Conservation (phyloP, 2,329 filamentous ascomycete genomes). For the Fusarium tricinctum region DNA sequence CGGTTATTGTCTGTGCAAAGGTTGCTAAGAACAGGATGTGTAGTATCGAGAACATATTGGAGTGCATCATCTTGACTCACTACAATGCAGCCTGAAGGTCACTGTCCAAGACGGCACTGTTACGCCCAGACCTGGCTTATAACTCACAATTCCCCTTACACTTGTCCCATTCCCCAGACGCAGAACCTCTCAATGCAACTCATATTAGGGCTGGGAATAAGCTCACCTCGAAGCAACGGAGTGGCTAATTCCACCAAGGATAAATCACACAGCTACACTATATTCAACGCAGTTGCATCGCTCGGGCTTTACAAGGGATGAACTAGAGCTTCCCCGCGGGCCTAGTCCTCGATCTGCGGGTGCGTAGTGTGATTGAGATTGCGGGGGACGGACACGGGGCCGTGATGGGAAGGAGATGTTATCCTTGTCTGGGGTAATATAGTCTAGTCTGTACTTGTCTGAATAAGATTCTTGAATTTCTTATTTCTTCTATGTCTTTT, state of each 20-base stretch:
- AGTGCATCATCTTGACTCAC: neutral
- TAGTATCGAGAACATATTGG: neutral
- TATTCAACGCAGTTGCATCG: neutral
- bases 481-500: neutral
- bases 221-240: neutral
- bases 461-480: neutral
- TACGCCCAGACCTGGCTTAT: neutral
- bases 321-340: slow-evolving; percentile 16
- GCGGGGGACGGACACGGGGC: slow-evolving; percentile 12
- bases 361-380: slow-evolving; percentile 14
- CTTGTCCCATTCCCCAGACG: neutral
- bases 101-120: neutral
- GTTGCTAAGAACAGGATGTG: neutral
- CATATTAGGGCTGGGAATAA: neutral
- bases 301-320: neutral
- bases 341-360: slow-evolving; percentile 18
- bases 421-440: neutral
- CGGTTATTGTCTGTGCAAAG: neutral
- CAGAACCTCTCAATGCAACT: neutral
- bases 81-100: neutral
- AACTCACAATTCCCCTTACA: neutral
- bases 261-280: neutral
- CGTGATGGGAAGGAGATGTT: slow-evolving; percentile 10
- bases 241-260: slow-evolving; percentile 37
- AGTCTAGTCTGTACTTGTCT: neutral